Evolutionary conservation across 2,329 filamentous ascomycete genomes (phyloP).

Genomic region (Magnaporthiopsis incrustans): DNA sequence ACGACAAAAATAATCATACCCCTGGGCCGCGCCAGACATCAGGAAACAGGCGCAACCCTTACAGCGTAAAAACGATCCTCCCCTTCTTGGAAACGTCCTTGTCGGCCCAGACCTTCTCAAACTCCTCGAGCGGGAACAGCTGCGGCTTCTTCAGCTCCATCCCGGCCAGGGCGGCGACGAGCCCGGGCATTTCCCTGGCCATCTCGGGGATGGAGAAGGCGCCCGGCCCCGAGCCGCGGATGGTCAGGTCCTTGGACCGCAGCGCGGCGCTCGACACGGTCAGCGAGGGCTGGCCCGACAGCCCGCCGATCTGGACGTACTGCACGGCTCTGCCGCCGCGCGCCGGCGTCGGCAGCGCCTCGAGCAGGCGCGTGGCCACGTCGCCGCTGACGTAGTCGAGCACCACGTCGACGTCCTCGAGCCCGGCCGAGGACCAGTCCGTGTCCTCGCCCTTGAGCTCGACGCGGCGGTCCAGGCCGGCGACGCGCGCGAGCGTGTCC

Average conservation of each 20-base stretch:
- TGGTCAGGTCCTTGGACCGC: conserved; percentile 38
- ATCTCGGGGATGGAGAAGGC: conserved; percentile 29
- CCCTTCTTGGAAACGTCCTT: conserved; percentile 7
- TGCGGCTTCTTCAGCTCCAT: conserved; percentile 13
- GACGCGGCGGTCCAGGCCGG: conserved; percentile 35
- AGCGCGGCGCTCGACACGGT: conserved; percentile 34
- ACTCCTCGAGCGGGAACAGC: conserved; percentile 23
- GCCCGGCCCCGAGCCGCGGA: conserved; percentile 37
- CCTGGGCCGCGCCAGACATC: too few relatives aligned
- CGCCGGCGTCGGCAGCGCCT: conserved; percentile 23
- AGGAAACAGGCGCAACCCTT: too few relatives aligned
- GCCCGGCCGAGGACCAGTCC: conserved; percentile 32
- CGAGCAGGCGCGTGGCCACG: conserved; percentile 31
- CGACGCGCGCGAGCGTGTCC: conserved; percentile 28
- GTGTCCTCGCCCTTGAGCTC: conserved; percentile 32
- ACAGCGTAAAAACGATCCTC: conserved; percentile 7
- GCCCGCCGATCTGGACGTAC: conserved; percentile 43
- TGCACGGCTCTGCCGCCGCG: conserved; percentile 31
- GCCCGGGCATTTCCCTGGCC: conserved; percentile 18
- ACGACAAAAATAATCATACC: neutral
- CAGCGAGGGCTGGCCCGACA: conserved; percentile 29
- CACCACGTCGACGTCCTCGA: conserved; percentile 42
- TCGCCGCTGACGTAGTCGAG: conserved; percentile 51
- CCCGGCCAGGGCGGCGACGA: conserved; percentile 22
- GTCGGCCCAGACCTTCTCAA: conserved; percentile 24